Evolutionary conservation across 2,329 filamentous ascomycete genomes (phyloP), one percentile per base, ranked within the genome.

Genomic region (Aphanoascus verrucosus): DNA sequence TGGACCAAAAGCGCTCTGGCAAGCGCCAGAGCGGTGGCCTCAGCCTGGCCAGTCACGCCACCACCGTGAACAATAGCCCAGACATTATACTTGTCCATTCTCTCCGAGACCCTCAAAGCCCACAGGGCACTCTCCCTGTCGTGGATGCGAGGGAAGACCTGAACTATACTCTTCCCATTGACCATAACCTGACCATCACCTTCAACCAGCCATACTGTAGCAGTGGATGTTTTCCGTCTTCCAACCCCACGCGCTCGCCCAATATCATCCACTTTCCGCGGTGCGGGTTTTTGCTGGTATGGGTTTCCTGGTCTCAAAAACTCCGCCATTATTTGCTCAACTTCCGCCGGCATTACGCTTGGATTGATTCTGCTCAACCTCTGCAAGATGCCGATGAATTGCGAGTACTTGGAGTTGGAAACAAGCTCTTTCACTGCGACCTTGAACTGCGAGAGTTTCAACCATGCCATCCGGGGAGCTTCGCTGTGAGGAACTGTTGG

Each of bases 21-120:
- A 66, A 97, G 79, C 17, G 88, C 93, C 71, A 98, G 72, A 41
- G 91, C 94, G 64, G 97, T 80, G 34, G 93, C 90, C 72, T 98
- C 93, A 6, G 93, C 91, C 72, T 98, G 94, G 1, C 93, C 93
- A 48, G 93, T 98, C 46, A 86, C 85, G 62, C 93, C 93, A 60
- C 93, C 93, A 53, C 93, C 93, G 55, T 80, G 77, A 2, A 89
- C 87, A 48, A 86, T 72, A 51, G 84, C 90, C 84, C 88, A 98
- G 2, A 96, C 82, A 65, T 98, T 98, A 76, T 98, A 98, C 71
- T 96, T 97, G 76, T 95, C 89, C 59, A 94, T 72, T 58, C 93
- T 78, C 42, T 85, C 77, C 20, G 89, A 94, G 48, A 82, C 79
- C 64, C 90, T 88, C 64, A 98, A 72, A 6, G 91, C 83, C 91